Base-by-base conservation (phyloP, 768 basidiomycete genomes). In the Mycena indigotica region DNA sequence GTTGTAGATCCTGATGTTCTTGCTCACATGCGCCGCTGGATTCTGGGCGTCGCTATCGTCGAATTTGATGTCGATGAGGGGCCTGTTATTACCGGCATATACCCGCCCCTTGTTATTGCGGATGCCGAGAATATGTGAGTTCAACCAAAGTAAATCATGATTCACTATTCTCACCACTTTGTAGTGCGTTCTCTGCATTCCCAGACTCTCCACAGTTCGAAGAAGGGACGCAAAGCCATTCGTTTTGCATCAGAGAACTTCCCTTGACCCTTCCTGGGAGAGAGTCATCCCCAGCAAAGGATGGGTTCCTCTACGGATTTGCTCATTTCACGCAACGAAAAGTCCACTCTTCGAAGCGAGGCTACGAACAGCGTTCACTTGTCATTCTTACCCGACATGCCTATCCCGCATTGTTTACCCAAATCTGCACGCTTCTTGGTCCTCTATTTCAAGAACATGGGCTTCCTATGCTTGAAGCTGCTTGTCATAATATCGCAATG, bases 41-140 rank as follows among this genome's bases (percentile, higher is more conserved):
- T 86, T 2, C 69, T 88, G 54, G 78, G 85, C 16, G 78, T 92
- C 48, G 84, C 80, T 44, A 76, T 91, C 52, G 90, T 93, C 32
- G 86, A 95, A 63, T 97, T 97, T 67, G 94, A 97, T 72, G 71
- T 94, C 45, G 94, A 96, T 62, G 75, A 88, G 48, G 94, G 94
- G 3, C 94, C 94, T 8, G 84, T 89, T 4, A 77, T 96, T 23
- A 81, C 84, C 52, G 81, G 84, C 15, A 70, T 91, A 39, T 88
- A 87, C 61, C 90, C 91, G 2, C 80, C 86, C 0, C 68, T 88
- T n/a, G 69, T 78, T 15, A 71, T 84, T 35, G 73, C 81, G 0
- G 91, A 94, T 67, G 80, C 78, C 29, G 89, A 93, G 70, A 96
- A 94, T 65, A 86, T 97, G 94, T 95, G 53, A 64, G 87, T 75